Evolutionary conservation across 1,284 basidiomycete species (phyloP).

Genomic region (Amylostereum chailletii): DNA sequence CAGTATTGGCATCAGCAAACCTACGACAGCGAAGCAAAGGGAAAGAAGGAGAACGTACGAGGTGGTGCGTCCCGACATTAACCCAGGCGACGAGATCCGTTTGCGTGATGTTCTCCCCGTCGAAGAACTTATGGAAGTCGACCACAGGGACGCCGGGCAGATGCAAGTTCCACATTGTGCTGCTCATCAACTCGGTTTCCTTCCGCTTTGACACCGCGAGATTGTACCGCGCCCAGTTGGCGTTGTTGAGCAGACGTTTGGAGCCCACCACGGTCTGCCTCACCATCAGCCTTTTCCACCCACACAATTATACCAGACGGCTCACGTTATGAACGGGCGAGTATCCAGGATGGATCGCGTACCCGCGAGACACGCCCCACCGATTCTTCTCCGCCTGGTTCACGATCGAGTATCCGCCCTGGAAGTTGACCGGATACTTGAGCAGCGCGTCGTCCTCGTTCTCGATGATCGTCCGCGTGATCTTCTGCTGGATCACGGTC

Average conservation of each 20-base stretch:
- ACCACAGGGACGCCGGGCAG: conserved; percentile 49
- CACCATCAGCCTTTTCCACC: not conserved
- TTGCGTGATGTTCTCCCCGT: conserved; percentile 52
- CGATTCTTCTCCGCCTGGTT: conserved; percentile 48
- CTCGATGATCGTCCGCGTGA: conserved; percentile 37
- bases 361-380: conserved; percentile 50
- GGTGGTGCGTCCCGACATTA: conserved; percentile 57
- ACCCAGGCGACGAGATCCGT: conserved; percentile 57
- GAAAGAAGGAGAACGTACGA: conserved; percentile 21
- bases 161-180: conserved; percentile 54
- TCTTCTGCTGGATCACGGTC: conserved; percentile 44
- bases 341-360: conserved; percentile 46
- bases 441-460: conserved; percentile 50
- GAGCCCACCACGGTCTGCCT: conserved; percentile 48
- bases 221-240: conserved; percentile 59
- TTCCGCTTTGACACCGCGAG: conserved; percentile 49
- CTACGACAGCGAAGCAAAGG: not conserved
- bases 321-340: conserved; percentile 42
- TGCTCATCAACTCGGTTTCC: conserved; percentile 49
- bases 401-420: conserved; percentile 49
- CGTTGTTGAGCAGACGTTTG: conserved; percentile 48
- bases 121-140: conserved; percentile 57
- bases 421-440: conserved; percentile 44
- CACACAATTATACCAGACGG: conserved; percentile 6
- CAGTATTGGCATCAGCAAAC: not conserved